phyloP scores from a whole-genome alignment of 1,284 basidiomycete genomes.

The Flammula alnicola region DNA sequence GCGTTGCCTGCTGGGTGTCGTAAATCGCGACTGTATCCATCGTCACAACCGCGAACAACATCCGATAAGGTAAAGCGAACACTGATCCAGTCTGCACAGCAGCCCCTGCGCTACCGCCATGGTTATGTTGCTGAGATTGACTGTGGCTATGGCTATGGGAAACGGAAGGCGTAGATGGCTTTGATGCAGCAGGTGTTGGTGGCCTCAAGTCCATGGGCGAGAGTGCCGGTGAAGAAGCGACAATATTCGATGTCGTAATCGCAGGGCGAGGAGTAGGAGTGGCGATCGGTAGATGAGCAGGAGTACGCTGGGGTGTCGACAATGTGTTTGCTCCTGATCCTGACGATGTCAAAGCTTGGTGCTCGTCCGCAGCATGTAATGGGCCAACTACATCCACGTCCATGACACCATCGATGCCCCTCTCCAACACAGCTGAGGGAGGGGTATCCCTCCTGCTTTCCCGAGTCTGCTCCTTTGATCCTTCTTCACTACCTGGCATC shows the following conservation, averaged over 20 bases:
- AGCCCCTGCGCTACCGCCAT: constrained; percentile 26
- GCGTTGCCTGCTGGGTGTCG: constrained; percentile 95
- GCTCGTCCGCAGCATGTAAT: constrained; percentile 28
- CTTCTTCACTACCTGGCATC: constrained; percentile 30
- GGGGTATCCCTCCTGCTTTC: no score
- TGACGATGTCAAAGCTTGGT: constrained; percentile 9
- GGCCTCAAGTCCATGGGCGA: constrained; percentile 63
- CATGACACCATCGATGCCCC: constrained; percentile 70
- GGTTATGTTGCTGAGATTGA: no score
- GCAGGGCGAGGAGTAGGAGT: constrained; percentile 43
- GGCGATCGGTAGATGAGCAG: constrained; percentile 33
- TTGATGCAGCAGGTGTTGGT: constrained; percentile 60
- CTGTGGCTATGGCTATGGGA: constrained; percentile 26
- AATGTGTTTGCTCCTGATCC: constrained; percentile 19
- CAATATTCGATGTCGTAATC: constrained; percentile 25
- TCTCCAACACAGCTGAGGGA: constrained; percentile 54
- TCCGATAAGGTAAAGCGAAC: constrained; percentile 91
- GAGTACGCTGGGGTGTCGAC: constrained; percentile 38
- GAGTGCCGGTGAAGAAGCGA: constrained; percentile 58
- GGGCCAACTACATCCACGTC: constrained; percentile 64
- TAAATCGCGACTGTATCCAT: constrained; percentile 96
- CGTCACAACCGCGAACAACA: constrained; percentile 96
- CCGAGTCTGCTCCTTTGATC: constrained; percentile 34
- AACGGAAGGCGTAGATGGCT: constrained; percentile 52
- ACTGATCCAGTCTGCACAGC: constrained; percentile 56